Evolutionary conservation across 2,329 filamentous ascomycete genomes (phyloP).

Genomic region (Colletotrichum limetticola): DNA sequence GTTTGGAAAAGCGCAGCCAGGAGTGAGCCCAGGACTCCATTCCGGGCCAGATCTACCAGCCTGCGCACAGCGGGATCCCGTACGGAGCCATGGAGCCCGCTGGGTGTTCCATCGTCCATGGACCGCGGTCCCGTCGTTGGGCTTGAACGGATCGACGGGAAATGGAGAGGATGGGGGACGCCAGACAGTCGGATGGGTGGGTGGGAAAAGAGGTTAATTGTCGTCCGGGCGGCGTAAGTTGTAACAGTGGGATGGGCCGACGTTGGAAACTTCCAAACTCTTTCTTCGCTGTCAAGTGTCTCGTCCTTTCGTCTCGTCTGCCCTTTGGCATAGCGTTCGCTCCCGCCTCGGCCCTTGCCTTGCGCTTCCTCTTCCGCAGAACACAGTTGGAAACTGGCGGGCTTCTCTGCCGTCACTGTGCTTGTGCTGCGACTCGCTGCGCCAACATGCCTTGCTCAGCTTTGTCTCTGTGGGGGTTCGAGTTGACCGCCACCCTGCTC

Average conservation of each 20-base stretch:
- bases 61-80: background rate
- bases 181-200: constrained; percentile 11
- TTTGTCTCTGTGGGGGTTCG: constrained; percentile 10
- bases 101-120: background rate
- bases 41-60: background rate
- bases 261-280: background rate
- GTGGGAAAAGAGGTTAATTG: constrained; percentile 15
- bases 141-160: constrained; percentile 31
- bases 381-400: background rate
- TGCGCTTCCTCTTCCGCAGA: background rate
- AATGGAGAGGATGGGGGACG: constrained; percentile 20
- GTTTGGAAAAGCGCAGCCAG: background rate
- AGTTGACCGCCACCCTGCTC: constrained; percentile 30
- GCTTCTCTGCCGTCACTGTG: constrained; percentile 5
- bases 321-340: background rate
- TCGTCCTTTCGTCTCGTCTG: constrained; percentile 6
- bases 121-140: constrained; percentile 20
- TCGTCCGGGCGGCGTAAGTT: background rate
- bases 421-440: background rate
- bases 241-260: background rate
- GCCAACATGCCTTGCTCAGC: background rate
- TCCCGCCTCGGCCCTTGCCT: constrained; percentile 1
- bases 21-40: background rate
- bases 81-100: background rate
- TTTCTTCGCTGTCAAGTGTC: constrained; percentile 1